phyloP scores from a whole-genome alignment of 148 eudicot species.

The Gaultheria prostrata region DNA sequence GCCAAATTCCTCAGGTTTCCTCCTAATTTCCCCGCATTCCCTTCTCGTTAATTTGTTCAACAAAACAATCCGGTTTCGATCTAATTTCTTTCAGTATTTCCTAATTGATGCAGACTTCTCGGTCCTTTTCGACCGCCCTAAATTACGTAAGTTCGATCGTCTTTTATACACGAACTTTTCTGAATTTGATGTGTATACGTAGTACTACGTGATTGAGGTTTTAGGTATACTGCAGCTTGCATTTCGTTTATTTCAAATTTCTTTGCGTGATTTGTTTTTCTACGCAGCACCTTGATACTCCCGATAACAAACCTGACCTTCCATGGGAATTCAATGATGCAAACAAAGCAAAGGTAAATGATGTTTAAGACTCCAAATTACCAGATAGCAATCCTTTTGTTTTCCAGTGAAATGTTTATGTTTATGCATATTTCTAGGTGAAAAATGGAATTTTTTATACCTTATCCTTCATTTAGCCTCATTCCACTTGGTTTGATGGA shows the following conservation, averaged over 20 bases:
- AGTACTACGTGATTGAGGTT: not conserved
- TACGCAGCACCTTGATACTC: constrained; percentile 75
- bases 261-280: not conserved
- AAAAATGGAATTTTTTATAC: not conserved
- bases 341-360: constrained; percentile 60
- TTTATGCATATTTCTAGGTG: not conserved
- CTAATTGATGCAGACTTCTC: constrained; percentile 47
- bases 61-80: not conserved
- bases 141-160: constrained; percentile 65
- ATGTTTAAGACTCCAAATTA: no score
- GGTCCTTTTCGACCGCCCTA: constrained; percentile 83
- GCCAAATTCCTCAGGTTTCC: constrained; percentile 42
- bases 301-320: constrained; percentile 77
- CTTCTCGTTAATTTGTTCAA: not conserved
- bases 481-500: not conserved
- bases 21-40: not conserved
- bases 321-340: constrained; percentile 70
- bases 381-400: not conserved
- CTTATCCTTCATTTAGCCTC: not conserved
- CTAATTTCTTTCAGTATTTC: not conserved
- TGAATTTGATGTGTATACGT: not conserved
- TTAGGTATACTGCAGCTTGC: not conserved
- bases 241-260: not conserved
- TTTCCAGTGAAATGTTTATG: not conserved
- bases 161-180: not conserved